Evolutionary conservation across 2,329 filamentous ascomycete genomes (phyloP).

Genomic region (Tolypocladium ophioglossoides): DNA sequence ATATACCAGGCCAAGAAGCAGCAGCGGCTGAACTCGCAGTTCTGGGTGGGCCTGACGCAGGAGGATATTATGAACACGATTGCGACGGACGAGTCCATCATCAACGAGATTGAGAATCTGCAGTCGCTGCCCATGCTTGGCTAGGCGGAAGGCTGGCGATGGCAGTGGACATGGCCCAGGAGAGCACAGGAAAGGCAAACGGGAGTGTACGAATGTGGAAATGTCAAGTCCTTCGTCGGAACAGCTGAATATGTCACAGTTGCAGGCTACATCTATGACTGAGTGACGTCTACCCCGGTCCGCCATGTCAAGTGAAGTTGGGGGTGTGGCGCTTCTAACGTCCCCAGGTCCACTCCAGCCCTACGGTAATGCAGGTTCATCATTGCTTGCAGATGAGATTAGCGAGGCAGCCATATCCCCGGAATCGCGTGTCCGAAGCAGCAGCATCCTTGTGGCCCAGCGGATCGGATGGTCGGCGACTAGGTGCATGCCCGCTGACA

Average conservation of each 20-base stretch:
- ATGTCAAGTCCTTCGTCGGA: neutral
- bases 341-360: neutral
- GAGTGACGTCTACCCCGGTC: neutral
- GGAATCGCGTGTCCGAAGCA: neutral
- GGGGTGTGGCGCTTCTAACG: neutral
- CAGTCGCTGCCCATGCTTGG: slow-evolving; percentile 11
- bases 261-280: neutral
- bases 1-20: slow-evolving; percentile 53
- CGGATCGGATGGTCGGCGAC: neutral
- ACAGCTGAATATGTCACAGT: neutral
- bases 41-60: slow-evolving; percentile 44
- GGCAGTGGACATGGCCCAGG: neutral
- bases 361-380: neutral
- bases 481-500: neutral
- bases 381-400: neutral
- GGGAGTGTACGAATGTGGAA: neutral
- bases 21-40: slow-evolving; percentile 39
- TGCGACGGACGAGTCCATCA: slow-evolving; percentile 47
- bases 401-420: neutral
- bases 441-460: neutral
- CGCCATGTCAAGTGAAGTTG: neutral
- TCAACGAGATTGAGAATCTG: slow-evolving; percentile 41
- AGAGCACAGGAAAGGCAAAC: neutral
- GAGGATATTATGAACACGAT: slow-evolving; percentile 45
- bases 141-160: neutral